Evolutionary conservation across 164 flowering plant genomes (phyloP).

Genomic region (Vitis cinerea): DNA sequence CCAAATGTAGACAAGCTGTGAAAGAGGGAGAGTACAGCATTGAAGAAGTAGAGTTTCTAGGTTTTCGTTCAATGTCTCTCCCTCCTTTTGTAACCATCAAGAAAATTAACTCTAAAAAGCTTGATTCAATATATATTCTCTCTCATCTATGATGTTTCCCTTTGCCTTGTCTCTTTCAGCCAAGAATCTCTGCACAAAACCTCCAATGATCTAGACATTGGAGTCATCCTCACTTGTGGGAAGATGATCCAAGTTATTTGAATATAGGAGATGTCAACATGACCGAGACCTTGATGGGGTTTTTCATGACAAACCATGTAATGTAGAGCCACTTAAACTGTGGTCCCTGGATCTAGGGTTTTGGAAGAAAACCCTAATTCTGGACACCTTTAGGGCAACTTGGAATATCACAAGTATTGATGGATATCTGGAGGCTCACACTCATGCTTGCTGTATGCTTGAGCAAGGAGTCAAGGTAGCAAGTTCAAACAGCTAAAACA

Average conservation of each 20-base stretch:
- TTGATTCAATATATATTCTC: background rate
- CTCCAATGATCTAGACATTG: slow-evolving; percentile 9
- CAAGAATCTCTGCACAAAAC: slow-evolving; percentile 4
- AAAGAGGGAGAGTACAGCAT: background rate
- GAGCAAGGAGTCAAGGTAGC: too few relatives aligned
- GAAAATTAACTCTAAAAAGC: slow-evolving; percentile 2
- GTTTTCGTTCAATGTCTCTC: background rate
- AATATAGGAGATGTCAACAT: slow-evolving; percentile 9
- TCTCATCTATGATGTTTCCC: background rate
- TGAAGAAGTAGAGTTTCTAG: background rate
- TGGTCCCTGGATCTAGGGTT: slow-evolving; percentile 18
- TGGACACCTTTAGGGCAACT: slow-evolving; percentile 8
- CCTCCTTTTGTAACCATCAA: background rate
- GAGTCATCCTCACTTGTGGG: slow-evolving; percentile 17
- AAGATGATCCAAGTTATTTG: slow-evolving; percentile 15
- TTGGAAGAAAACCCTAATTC: slow-evolving; percentile 16
- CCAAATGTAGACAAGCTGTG: background rate
- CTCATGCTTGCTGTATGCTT: background rate
- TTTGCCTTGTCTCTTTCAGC: background rate
- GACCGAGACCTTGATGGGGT: slow-evolving; percentile 12
- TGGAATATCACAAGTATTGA: background rate
- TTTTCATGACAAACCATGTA: slow-evolving; percentile 13
- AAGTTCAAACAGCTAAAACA: too few relatives aligned
- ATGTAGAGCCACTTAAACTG: slow-evolving; percentile 3
- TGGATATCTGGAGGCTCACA: background rate